These are phyloP conservation scores for Mycosphaerella arachidis DNA, from an alignment of 2,329 filamentous ascomycete genomes.

Conservation along the genomic window DNA sequence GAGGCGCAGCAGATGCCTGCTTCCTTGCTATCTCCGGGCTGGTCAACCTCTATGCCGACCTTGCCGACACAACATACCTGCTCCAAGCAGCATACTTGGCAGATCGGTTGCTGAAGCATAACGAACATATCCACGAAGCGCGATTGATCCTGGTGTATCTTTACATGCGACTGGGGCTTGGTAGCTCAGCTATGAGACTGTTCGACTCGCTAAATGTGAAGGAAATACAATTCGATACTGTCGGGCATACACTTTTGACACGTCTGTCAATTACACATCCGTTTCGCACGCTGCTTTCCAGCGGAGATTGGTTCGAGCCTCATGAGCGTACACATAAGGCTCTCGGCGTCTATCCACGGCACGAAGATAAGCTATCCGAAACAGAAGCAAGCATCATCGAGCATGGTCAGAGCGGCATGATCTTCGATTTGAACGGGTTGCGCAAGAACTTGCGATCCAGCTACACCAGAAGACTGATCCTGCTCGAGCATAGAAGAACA, in stretches of 20 bases:
- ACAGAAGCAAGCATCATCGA: constrained; percentile 28
- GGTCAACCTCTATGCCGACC: constrained; percentile 24
- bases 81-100: constrained; percentile 30
- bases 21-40: constrained; percentile 33
- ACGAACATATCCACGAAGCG: constrained; percentile 31
- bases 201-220: constrained; percentile 34
- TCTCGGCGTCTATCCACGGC: constrained; percentile 29
- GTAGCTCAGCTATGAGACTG: constrained; percentile 27
- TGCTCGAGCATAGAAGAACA: constrained; percentile 33
- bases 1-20: constrained; percentile 26
- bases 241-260: constrained; percentile 33
- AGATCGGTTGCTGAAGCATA: constrained; percentile 26
- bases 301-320: constrained; percentile 25
- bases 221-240: constrained; percentile 35
- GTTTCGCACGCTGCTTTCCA: constrained; percentile 19
- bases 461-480: constrained; percentile 28
- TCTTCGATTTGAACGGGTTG: constrained; percentile 35
- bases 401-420: constrained; percentile 33
- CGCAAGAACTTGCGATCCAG: constrained; percentile 28
- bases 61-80: constrained; percentile 19
- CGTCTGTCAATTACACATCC: constrained; percentile 31
- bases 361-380: constrained; percentile 33
- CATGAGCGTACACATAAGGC: constrained; percentile 26
- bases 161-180: constrained; percentile 33
- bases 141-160: constrained; percentile 33